phyloP scores from a whole-genome alignment of 495 filamentous ascomycete species.

The Tuber brumale region DNA sequence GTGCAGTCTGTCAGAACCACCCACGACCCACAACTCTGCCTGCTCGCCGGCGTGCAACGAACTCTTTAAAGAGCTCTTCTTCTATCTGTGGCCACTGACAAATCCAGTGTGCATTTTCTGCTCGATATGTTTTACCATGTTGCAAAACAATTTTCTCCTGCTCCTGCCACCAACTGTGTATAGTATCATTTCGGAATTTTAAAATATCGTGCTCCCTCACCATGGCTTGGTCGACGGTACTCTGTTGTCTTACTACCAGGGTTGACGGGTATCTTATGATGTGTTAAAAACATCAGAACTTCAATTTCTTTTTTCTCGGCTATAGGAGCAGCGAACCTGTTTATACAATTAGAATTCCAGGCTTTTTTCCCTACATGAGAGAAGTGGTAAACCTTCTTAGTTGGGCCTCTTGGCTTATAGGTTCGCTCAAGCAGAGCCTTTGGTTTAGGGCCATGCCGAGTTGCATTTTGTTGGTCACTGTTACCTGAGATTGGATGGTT shows the following conservation, averaged over 20 bases:
- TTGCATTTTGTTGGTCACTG: too few relatives aligned
- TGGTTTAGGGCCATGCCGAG: too few relatives aligned
- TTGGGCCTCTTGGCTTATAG: too few relatives aligned
- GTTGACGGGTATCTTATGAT: background rate
- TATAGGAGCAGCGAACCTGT: background rate
- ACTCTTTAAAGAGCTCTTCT: background rate
- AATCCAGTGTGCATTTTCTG: background rate
- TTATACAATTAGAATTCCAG: background rate
- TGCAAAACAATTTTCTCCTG: background rate
- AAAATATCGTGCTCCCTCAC: background rate
- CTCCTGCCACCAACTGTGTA: background rate
- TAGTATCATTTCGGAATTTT: background rate
- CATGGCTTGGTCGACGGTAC: background rate
- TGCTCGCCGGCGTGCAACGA: background rate
- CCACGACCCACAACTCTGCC: background rate
- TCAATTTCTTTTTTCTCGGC: background rate
- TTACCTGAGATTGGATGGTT: too few relatives aligned
- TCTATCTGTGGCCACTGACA: background rate
- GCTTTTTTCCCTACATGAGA: background rate
- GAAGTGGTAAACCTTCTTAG: too few relatives aligned
- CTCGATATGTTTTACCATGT: background rate
- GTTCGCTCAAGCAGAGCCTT: too few relatives aligned
- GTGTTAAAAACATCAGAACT: background rate
- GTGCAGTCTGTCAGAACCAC: background rate
- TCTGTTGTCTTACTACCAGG: background rate